Base-by-base conservation (phyloP, 106 monocot species). In the Allium cepa region DNA sequence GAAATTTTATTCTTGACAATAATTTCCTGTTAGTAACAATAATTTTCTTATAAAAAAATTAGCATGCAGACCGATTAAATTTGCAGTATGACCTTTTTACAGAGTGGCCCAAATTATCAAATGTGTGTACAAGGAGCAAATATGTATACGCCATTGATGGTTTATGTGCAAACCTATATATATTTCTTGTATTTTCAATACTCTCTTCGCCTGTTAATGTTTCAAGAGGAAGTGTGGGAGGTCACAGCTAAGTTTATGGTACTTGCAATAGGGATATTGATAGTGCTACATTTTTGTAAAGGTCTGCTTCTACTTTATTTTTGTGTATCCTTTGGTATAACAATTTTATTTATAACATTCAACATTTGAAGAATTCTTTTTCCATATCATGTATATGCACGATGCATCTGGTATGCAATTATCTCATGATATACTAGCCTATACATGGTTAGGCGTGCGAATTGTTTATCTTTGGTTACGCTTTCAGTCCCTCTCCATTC, bases 161-260 rank as follows among this genome's bases (percentile, higher is more conserved):
- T n/a, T n/a, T n/a, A n/a, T n/a, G n/a, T n/a, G n/a, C n/a, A n/a
- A n/a, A n/a, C n/a, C n/a, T n/a, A n/a, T n/a, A n/a, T n/a, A n/a
- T n/a, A n/a, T n/a, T n/a, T n/a, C n/a, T n/a, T n/a, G n/a, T n/a
- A n/a, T n/a, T n/a, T n/a, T n/a, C n/a, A n/a, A n/a, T n/a, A n/a
- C n/a, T n/a, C n/a, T n/a, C n/a, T n/a, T n/a, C n/a, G n/a, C n/a
- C n/a, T n/a, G n/a, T n/a, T n/a, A n/a, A 53, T 69, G 17, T 76
- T 79, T 72, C 75, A 97, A 91, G 96, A 97, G 68, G 96, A 97
- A 88, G 96, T 97, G 11, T 97, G 96, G 96, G 96, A 92, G 77
- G 92, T 97, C 68, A 78, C 72, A 63, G 96, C 96, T 67, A 91
- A 97, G 72, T 68, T 97, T n/a, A 9, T 88, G n/a, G 96, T 91